Conservation (phyloP, 1,284 basidiomycete species). For the Sporisorium sorghi region DNA sequence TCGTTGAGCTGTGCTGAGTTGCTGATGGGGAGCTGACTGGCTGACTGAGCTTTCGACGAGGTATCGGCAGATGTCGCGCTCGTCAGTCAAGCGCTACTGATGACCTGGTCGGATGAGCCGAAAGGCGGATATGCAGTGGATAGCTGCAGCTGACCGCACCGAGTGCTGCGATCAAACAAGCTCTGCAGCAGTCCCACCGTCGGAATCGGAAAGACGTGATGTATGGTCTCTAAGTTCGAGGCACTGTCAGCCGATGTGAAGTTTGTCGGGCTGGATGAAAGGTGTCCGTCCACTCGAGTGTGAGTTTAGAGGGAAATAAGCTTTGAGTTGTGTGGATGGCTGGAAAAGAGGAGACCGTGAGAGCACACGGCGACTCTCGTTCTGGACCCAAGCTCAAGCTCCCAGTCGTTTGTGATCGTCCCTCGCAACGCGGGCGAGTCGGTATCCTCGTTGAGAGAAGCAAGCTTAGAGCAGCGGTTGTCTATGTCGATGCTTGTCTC, state of each 20-base stretch:
- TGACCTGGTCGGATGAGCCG: conserved; percentile 1
- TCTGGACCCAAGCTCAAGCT: too few relatives aligned
- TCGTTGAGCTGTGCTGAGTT: not conserved
- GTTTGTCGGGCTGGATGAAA: not conserved
- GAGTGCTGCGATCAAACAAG: not conserved
- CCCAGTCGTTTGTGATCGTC: not conserved
- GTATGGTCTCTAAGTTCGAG: too few relatives aligned
- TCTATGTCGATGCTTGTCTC: not conserved
- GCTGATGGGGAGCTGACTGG: too few relatives aligned
- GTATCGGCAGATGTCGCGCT: not conserved
- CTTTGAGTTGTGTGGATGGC: not conserved
- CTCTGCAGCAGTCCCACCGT: conserved; percentile 3
- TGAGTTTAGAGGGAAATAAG: not conserved
- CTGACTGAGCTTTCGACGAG: not conserved
- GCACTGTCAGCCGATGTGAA: not conserved
- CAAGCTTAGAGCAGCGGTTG: not conserved
- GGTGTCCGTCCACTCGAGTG: not conserved
- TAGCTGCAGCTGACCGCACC: not conserved
- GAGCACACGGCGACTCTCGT: not conserved
- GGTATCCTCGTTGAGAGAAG: not conserved
- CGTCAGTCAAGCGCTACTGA: not conserved
- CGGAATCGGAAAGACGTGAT: conserved; percentile 8
- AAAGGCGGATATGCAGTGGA: not conserved
- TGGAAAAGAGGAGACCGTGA: not conserved
- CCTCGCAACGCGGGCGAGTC: not conserved